These are phyloP conservation scores for Leishmania aethiopica DNA, from an alignment of 208 protist genomes.

Conservation along the genomic window DNA sequence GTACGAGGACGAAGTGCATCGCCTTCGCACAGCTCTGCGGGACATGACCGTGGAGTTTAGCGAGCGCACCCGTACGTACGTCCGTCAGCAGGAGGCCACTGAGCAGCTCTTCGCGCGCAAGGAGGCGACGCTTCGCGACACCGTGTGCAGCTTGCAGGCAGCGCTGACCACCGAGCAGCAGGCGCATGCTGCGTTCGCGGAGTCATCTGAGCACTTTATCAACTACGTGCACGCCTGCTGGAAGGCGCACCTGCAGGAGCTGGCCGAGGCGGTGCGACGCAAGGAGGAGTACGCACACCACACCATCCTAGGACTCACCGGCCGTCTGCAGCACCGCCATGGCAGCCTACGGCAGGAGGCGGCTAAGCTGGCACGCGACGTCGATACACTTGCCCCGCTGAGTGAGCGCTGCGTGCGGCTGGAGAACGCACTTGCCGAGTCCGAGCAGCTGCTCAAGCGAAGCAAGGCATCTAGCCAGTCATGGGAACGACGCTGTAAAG, in stretches of 20 bases:
- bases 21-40: constrained; percentile 44
- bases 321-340: constrained; percentile 29
- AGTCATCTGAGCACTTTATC: neutral
- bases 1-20: constrained; percentile 42
- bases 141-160: constrained; percentile 24
- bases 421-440: constrained; percentile 24
- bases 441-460: constrained; percentile 15
- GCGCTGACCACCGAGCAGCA: neutral
- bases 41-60: constrained; percentile 68
- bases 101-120: constrained; percentile 37
- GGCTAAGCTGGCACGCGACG: constrained; percentile 15
- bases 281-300: constrained; percentile 11
- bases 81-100: constrained; percentile 57
- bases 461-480: constrained; percentile 8
- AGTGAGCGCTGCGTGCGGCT: constrained; percentile 35
- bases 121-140: constrained; percentile 32
- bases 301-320: constrained; percentile 12
- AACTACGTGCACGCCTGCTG: constrained; percentile 15
- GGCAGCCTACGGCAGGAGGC: constrained; percentile 17
- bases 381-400: constrained; percentile 37
- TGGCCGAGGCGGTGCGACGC: constrained; percentile 7
- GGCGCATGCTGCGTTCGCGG: neutral
- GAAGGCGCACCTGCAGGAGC: constrained; percentile 1
- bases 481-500: neutral
- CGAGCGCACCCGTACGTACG: constrained; percentile 55